Base-by-base conservation (phyloP, 768 basidiomycete species). In the Leccinum uliginosum region DNA sequence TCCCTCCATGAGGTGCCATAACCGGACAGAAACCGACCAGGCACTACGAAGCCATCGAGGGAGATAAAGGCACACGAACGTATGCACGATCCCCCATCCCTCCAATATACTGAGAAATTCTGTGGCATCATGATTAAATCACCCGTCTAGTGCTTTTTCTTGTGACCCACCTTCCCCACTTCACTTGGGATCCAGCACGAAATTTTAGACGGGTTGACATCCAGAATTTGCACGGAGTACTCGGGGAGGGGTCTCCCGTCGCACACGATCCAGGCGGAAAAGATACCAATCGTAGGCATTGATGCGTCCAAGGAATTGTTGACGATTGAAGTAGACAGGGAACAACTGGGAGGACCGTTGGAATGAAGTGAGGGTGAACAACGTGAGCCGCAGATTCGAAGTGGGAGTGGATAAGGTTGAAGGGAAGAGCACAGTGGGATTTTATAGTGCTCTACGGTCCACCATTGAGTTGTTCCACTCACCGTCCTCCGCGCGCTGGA, bases 131-230 rank as follows among this genome's bases (percentile, higher is more conserved):
- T 24, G 47, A 44, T 65, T 40, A 60, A 53, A 52, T 26, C n/a
- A 23, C 3, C 30, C 61, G 21, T 21, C 47, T 17, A 11, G 4
- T 32, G 23, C 6, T 6, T 4, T 14, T 12, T 8, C 19, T 23
- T 17, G 44, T 72, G 6, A 30, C 56, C 3, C 56, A 84, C 85
- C 75, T 84, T 77, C 24, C 84, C 85, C 24, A 74, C 73, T 50
- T 81, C 76, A 55, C 86, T 80, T 7, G 84, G 80, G 61, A 89
- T 82, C 85, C 85, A 89, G 64, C 88, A 89, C 0, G 82, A 82
- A 8, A 85, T 78, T 9, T 74, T 75, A 57, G 80, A 67, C 5
- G 67, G 61, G 6, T 71, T 69, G 5, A 65, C 59, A 54, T 86
- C 82, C 35, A 17, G 17, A 29, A 81, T 69, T 6, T 79, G 75